Conservation (phyloP, 345 rosid species). For the Populus davidiana region DNA sequence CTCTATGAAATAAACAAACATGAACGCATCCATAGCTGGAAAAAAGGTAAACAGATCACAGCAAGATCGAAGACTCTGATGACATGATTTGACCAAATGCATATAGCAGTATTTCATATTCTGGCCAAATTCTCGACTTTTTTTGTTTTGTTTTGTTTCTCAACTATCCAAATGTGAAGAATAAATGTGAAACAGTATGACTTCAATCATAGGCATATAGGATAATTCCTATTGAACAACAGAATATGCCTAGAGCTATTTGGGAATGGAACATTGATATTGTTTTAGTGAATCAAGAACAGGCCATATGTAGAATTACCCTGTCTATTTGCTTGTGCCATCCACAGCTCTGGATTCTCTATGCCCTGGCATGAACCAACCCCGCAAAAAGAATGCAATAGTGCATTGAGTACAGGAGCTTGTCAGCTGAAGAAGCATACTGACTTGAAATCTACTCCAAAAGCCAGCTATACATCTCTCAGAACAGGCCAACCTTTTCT, state of each 20-base stretch:
- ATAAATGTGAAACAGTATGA: neutral
- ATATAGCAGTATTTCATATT: too few relatives aligned
- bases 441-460: neutral
- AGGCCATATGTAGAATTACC: neutral
- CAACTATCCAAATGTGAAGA: neutral
- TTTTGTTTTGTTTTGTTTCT: neutral
- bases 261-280: neutral
- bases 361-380: neutral
- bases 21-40: too few relatives aligned
- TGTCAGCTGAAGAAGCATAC: neutral
- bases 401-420: neutral
- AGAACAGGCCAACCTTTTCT: constrained; percentile 86
- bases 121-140: neutral
- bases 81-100: too few relatives aligned
- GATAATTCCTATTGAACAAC: neutral
- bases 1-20: too few relatives aligned
- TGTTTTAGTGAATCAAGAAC: neutral
- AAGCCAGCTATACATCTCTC: constrained; percentile 41
- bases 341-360: neutral
- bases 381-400: neutral
- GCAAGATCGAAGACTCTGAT: too few relatives aligned
- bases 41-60: too few relatives aligned
- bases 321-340: neutral
- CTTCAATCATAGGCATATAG: neutral
- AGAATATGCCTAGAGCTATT: neutral